Base-by-base conservation (phyloP, 2,329 filamentous ascomycete species). In the Talaromyces rugulosus region DNA sequence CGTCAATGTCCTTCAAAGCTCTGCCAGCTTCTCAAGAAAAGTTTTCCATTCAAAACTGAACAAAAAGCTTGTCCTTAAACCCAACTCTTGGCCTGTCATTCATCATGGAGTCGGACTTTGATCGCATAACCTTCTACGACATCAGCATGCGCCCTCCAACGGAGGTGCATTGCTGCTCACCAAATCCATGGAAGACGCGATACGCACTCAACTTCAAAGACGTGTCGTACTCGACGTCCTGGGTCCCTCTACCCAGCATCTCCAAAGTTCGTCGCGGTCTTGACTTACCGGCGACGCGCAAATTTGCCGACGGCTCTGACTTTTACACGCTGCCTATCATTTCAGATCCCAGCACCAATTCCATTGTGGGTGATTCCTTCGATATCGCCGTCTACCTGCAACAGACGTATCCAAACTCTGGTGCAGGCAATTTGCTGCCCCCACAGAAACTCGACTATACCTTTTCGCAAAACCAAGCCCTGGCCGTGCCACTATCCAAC, bases 311-410 rank as follows among this genome's bases (percentile, higher is more conserved):
- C 66, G 85, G 85, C 50, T 76, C 73, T 36, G 83, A 86, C 67
- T 89, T 80, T 74, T 79, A 80, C 72, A 89, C 87, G 2, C 78
- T 89, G 0, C 87, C 87, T 1, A 78, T 88, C 50, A 70, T 89
- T 27, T 66, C 75, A 0, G 83, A 88, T 57, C 70, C 75, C 0
- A 60, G 67, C 18, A 81, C 79, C 0, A 68, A 67, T 5, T 62
- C 72, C 0, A 57, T 77, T 0, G 60, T 88, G 2, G 87, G 87
- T 5, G 87, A 89, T 73, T 85, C 85, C 2, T 87, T 88, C 68
- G 87, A 89, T 58, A 89, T 89, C 63, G 87, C 87, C 6, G 72
- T 81, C 30, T 83, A 87, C 66, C 77, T 89, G 1, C 80, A 88
- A 28, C 72, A 78, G 1, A 77, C 70, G 0, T 86, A 83, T 60